Base-by-base conservation (phyloP, 2,329 filamentous ascomycete genomes). In the Ambrosiella cleistominuta region DNA sequence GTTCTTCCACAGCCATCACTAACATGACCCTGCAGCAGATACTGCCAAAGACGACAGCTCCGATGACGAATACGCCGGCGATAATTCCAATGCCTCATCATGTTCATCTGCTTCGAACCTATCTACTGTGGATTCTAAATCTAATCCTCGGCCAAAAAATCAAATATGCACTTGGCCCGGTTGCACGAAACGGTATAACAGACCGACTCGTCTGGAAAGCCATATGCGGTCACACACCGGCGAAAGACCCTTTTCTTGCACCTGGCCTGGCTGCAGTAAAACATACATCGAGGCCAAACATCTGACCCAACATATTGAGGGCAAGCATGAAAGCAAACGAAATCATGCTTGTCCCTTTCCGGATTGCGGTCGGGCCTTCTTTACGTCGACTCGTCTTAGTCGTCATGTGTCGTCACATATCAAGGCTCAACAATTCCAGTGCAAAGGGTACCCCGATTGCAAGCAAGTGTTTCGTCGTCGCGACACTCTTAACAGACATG, bases 191-290 rank as follows among this genome's bases (percentile, higher is more conserved):
- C 82, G 83, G 6, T 97, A 93, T 74, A 95, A 95, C 68, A 83
- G 91, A 2, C 89, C 88, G 0, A 85, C 85, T 39, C 81, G 88
- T 36, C 76, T 96, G 3, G 76, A 84, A 61, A 82, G 87, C 60
- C 91, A 97, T 66, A 71, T 91, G 27, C 79, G 88, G 62, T 89
- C 86, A 1, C 91, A 97, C 68, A 91, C 81, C 57, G 88, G 91
- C 64, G 86, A 91, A 64, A 81, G 90, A 1, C 82, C 88, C 0
- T 94, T 86, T 68, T 75, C 76, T 44, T 97, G 91, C 66, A 72
- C 75, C 1, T 77, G 84, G 62, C 71, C 76, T 5, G 82, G 71
- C 47, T 97, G 91, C 66, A 79, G 81, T 65, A 96, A 95, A 72
- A 79, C 83, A 47, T 97, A 95, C 67, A 79, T 88, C 12, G 86